Evolutionary conservation across 192 early-diverging fungal genomes (phyloP), one percentile per base, ranked within the genome.

Genomic region (Coemansia sp.): DNA sequence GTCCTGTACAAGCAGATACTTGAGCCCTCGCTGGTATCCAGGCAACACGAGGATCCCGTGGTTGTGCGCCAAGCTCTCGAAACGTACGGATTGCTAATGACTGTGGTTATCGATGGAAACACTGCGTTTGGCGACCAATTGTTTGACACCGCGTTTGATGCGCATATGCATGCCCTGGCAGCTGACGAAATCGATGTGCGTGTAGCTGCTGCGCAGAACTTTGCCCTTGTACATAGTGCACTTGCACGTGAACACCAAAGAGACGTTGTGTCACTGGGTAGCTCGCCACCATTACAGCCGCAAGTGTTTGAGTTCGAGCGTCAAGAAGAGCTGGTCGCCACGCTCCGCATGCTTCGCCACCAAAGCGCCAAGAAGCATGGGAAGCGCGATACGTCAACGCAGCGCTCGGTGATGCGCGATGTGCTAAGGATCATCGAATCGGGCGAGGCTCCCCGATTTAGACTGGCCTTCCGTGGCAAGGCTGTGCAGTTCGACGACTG

Each of bases 181-280:
- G 84, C 85, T 30, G 64, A 84, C 7, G 63, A 72, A 18, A 84
- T 89, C 26, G 87, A 90, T 9, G 74, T 89, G 13, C 82, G 91
- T 7, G 80, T 91, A 13, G 87, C 89, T 13, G 76, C 87, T 2
- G 91, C 87, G 31, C 89, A 90, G 77, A 88, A 90, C 68, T 86
- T 91, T 74, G 91, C 90, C 0, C 67, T 90, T 45, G 84, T 91
- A 73, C 83, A 91, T 57, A 85, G 88, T 64, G 84, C 84, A 28
- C 53, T 88, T 15, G 70, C 72, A 1, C 61, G 60, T 10, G 74
- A 78, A 23, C 15, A 31, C 5, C 35, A 7, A 1, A 37, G 8
- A 1, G 18, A 18, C 4, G 40, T 16, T 16, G 40, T 5, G 5
- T 16, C 7, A 16, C 40, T 43, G 12, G 40, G 40, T 16, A 43